Evolutionary conservation across 2,329 filamentous ascomycete genomes (phyloP), one percentile per base, ranked within the genome.

Genomic region (Trichoderma koningiopsis): DNA sequence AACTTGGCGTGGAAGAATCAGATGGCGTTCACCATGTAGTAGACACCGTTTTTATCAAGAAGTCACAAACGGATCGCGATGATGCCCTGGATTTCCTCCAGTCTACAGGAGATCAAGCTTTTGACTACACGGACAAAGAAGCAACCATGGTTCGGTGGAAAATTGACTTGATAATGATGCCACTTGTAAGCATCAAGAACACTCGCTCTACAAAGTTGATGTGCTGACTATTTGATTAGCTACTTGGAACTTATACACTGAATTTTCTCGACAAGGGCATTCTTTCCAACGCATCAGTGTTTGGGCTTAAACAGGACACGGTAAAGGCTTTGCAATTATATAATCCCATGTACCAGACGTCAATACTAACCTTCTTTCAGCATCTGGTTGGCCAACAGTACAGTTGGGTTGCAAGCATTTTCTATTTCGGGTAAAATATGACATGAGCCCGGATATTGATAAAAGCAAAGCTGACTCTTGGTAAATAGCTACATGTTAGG

Each of bases 131-230:
- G 11, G 68, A 35, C 40, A 19, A 61, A 37, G 70, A 71, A 43
- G 70, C 67, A 27, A 61, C 11, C 29, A 31, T 16, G 8, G 70
- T 71, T 5, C 67, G 70, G 19, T 70, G 69, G 69, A 70, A 70
- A 56, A 29, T 70, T 33, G 69, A 71, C 27, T 47, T 70, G 22
- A 62, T 68, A 27, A 29, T 70, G 27, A 29, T 71, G 56, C 70
- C 70, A 10, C 47, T 71, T 19, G 70, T 71, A 31, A 60, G 66
- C 47, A 43, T 43, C 37, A 19, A 16, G 16, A 19, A 19, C 8
- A 43, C 37, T 43, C 37, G 19, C 2, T 5, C 37, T 43, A 40
- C 19, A 2, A 19, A 43, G 14, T 43, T 43, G 37, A 43, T 7
- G 3, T 5, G 16, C 37, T 43, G 37, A 43, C 14, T 7, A 43